Percentiles rank a stretch among this genome's conserved stretches.
Conservation (phyloP, 805 yeast species). For the Sporopachydermia quercuum region DNA sequence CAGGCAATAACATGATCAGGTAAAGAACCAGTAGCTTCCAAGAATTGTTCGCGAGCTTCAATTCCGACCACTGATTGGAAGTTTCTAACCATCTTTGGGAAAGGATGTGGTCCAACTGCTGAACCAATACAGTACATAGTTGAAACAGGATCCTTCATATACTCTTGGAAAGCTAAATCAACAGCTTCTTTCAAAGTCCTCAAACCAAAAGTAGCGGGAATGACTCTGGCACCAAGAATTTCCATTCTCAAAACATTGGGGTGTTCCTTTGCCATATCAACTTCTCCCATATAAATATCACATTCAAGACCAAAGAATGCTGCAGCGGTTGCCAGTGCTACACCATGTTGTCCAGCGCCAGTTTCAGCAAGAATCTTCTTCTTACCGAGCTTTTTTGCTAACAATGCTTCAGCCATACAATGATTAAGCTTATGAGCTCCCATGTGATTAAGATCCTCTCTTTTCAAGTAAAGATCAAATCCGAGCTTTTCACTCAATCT, state of each 20-base stretch:
- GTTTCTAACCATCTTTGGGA: conserved; percentile 8
- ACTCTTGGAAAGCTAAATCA: conserved; percentile 7
- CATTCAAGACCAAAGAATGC: conserved; percentile 36
- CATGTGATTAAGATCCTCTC: conserved; percentile 48
- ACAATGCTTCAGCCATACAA: conserved; percentile 67
- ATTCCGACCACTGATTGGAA: conserved; percentile 9
- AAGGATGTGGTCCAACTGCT: conserved; percentile 9
- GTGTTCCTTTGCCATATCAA: conserved; percentile 8
- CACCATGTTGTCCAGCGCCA: conserved; percentile 92
- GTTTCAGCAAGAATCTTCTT: conserved; percentile 73
- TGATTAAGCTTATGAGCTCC: conserved; percentile 83
- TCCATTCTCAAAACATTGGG: conserved; percentile 8
- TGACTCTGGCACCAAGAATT: conserved; percentile 8
- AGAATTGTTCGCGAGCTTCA: conserved; percentile 7
- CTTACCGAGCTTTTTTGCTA: conserved; percentile 71
- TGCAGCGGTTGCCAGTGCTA: conserved; percentile 85
- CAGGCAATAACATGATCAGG: conserved; percentile 10
- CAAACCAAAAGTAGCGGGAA: conserved; percentile 8
- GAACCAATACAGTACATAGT: conserved; percentile 9
- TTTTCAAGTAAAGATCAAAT: conserved; percentile 4
- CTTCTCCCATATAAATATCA: conserved; percentile 8
- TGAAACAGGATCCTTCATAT: conserved; percentile 6
- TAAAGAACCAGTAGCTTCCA: conserved; percentile 4
- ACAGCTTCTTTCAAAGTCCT: conserved; percentile 9
- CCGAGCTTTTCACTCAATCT: conserved; percentile 5